A percentile compares a stretch with the other conserved stretches of the same genome.
Evolutionary conservation across 2,329 filamentous ascomycete species (phyloP).

Genomic region (Ceratocystis colombiana): DNA sequence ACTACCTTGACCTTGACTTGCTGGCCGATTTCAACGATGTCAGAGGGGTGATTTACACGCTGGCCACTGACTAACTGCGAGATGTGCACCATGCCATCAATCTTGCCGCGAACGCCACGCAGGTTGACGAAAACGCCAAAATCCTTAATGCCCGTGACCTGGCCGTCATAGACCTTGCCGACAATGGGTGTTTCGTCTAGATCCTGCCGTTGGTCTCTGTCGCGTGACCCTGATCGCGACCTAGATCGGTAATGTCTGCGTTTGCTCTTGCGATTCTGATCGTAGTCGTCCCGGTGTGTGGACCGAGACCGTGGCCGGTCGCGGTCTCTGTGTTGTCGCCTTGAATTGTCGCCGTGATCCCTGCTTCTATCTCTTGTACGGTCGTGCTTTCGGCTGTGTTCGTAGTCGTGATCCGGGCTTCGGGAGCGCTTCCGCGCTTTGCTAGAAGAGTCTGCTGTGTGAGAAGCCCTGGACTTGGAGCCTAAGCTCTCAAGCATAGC

Average conservation of each 20-base stretch:
- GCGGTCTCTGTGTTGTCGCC: constrained; percentile 38
- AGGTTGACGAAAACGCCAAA: constrained; percentile 94
- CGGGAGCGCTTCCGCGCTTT: constrained; percentile 42
- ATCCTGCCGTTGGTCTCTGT: constrained; percentile 33
- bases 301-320: constrained; percentile 34
- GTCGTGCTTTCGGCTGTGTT: constrained; percentile 9
- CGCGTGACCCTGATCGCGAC: constrained; percentile 33
- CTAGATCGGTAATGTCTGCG: constrained; percentile 32
- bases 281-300: background rate
- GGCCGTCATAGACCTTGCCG: constrained; percentile 81
- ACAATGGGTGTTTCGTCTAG: constrained; percentile 72
- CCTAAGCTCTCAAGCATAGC: constrained; percentile 72
- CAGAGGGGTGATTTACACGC: constrained; percentile 83
- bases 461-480: constrained; percentile 43
- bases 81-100: constrained; percentile 88
- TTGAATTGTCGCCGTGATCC: constrained; percentile 42
- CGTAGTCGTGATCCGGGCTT: constrained; percentile 36
- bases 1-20: constrained; percentile 85
- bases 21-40: constrained; percentile 71
- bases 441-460: background rate
- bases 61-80: constrained; percentile 77
- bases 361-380: constrained; percentile 32
- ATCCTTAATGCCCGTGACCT: constrained; percentile 84
- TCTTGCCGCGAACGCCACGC: constrained; percentile 74
- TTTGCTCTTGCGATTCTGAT: constrained; percentile 28